Evolutionary conservation across 495 filamentous ascomycete genomes (phyloP).

Genomic region (Barbatosphaeria neglecta): DNA sequence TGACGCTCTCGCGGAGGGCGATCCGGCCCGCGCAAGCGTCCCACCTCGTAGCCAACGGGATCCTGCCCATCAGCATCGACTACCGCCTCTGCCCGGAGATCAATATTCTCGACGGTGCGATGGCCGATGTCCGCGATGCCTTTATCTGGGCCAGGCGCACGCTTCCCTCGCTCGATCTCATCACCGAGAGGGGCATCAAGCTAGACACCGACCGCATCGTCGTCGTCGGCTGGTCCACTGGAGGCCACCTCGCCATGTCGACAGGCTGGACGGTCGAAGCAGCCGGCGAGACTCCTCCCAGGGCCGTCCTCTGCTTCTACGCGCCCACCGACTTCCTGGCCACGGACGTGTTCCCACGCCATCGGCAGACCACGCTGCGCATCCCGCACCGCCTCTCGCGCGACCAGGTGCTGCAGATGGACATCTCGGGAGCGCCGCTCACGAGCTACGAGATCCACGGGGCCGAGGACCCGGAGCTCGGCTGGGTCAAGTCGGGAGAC

Average conservation of each 20-base stretch:
- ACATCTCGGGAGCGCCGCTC: too few relatives aligned
- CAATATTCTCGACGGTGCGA: constrained; percentile 34
- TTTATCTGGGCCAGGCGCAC: constrained; percentile 28
- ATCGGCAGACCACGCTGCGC: too few relatives aligned
- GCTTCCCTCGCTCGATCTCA: constrained; percentile 23
- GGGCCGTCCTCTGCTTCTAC: too few relatives aligned
- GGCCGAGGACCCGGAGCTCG: too few relatives aligned
- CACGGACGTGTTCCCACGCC: too few relatives aligned
- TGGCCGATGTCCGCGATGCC: constrained; percentile 38
- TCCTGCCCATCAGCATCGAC: constrained; percentile 43
- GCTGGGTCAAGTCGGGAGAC: too few relatives aligned
- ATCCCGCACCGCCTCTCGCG: too few relatives aligned
- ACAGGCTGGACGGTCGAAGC: constrained; percentile 24
- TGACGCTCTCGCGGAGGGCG: constrained; percentile 34
- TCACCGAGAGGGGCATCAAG: constrained; percentile 14
- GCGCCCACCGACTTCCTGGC: too few relatives aligned
- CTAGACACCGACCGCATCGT: constrained; percentile 30
- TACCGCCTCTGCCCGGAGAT: constrained; percentile 46
- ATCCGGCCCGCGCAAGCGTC: constrained; percentile 30
- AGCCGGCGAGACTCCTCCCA: too few relatives aligned
- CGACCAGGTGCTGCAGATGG: too few relatives aligned
- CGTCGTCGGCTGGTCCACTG: constrained; percentile 46
- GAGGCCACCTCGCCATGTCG: constrained; percentile 42
- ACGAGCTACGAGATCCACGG: too few relatives aligned
- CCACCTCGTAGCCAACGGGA: constrained; percentile 24